These are phyloP conservation scores for Fusarium verrucosum DNA, from an alignment of 2,329 filamentous ascomycete genomes.

Conservation along the genomic window DNA sequence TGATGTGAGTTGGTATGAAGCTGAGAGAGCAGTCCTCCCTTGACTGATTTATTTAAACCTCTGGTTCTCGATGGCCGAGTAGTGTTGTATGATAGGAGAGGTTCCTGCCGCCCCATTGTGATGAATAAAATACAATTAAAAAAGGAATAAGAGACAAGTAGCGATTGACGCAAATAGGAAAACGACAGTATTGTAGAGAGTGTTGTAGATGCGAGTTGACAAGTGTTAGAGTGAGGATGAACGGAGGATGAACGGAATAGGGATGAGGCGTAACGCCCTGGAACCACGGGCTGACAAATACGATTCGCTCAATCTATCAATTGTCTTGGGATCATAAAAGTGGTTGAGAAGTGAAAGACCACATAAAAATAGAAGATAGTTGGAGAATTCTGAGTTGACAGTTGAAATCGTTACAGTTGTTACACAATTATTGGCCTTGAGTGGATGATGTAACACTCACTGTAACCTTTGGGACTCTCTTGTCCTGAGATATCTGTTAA, in stretches of 20 bases:
- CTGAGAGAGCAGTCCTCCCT: conserved; percentile 35
- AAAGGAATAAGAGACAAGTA: not conserved
- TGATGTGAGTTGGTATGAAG: conserved; percentile 33
- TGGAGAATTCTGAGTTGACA: not conserved
- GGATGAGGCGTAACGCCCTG: conserved; percentile 21
- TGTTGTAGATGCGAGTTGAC: not conserved
- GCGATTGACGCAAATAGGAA: not conserved
- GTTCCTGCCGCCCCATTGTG: conserved; percentile 37
- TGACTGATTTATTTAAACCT: conserved; percentile 22
- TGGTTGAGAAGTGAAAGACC: not conserved
- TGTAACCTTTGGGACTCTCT: not conserved
- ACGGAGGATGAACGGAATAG: conserved; percentile 8
- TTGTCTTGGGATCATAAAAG: not conserved
- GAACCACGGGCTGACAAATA: conserved; percentile 29
- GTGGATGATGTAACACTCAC: not conserved
- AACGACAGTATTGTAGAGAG: not conserved
- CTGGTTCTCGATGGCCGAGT: conserved; percentile 25
- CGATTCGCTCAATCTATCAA: not conserved
- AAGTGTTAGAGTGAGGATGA: conserved; percentile 1
- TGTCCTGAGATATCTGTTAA: conserved; percentile 1
- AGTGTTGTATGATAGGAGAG: conserved; percentile 35
- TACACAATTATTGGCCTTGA: not conserved
- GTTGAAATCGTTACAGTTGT: not conserved
- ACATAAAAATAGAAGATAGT: no score
- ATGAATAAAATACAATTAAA: not conserved